Evolutionary conservation across 2,329 filamentous ascomycete genomes (phyloP).

Genomic region (Botrytis deweyae): DNA sequence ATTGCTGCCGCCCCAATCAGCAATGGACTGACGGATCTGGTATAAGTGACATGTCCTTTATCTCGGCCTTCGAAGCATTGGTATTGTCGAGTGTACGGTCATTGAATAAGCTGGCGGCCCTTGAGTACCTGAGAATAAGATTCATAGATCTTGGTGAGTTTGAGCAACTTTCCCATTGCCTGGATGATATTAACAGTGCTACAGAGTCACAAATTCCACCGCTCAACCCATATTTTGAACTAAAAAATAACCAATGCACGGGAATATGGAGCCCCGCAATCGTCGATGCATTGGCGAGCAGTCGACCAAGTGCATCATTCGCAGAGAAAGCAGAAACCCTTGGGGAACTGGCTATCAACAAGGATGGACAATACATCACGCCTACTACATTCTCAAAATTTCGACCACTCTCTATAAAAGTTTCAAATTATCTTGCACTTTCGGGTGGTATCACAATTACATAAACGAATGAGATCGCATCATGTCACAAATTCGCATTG

Average conservation of each 20-base stretch:
- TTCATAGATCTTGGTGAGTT: slow-evolving; percentile 68
- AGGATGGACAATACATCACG: slow-evolving; percentile 51
- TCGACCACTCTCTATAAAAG: slow-evolving; percentile 36
- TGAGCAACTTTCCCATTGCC: not conserved
- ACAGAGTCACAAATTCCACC: slow-evolving; percentile 69
- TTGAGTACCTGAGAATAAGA: slow-evolving; percentile 67
- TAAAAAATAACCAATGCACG: slow-evolving; percentile 59
- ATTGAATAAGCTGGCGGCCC: slow-evolving; percentile 55
- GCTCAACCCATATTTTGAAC: slow-evolving; percentile 70
- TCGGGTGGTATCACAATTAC: slow-evolving; percentile 35
- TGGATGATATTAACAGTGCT: slow-evolving; percentile 13
- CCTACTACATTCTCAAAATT: slow-evolving; percentile 33
- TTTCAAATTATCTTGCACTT: slow-evolving; percentile 34
- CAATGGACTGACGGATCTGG: slow-evolving; percentile 64
- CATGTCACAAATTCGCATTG: slow-evolving; percentile 1
- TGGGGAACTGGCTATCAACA: slow-evolving; percentile 55
- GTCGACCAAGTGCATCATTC: slow-evolving; percentile 59
- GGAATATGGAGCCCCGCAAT: slow-evolving; percentile 73
- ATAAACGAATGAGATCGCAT: slow-evolving; percentile 19
- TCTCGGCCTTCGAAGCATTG: slow-evolving; percentile 67
- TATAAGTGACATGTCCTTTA: slow-evolving; percentile 71
- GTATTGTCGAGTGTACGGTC: slow-evolving; percentile 63
- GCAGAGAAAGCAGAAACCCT: slow-evolving; percentile 64
- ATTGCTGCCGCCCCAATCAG: slow-evolving; percentile 58
- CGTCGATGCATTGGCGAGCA: slow-evolving; percentile 56